Evolutionary conservation across 345 rosid species (phyloP), one percentile per base, ranked within the genome.

Genomic region (Acer yangbiense): DNA sequence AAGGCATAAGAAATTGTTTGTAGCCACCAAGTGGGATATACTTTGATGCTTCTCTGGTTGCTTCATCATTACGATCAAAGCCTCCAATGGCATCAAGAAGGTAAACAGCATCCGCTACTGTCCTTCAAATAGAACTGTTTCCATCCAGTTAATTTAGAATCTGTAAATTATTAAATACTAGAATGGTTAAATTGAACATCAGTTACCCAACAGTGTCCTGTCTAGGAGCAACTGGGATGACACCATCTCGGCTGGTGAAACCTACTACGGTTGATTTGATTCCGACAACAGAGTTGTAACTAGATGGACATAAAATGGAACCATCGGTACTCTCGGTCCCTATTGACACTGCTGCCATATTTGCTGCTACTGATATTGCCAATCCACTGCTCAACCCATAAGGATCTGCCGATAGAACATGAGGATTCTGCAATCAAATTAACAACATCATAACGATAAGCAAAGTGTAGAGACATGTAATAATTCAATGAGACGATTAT

Each of bases 1-100:
- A 1, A 16, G 61, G 76, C 39, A 72, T 85, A 7, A 85, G 83
- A 74, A 88, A 90, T 64, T 86, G 87, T 71, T 80, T 85, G 73
- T 88, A 92, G 62, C 94, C 91, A 6, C 88, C 96, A 10, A n/a
- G 9, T 1, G 94, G 94, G 55, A 86, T 92, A 81, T 79, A 82
- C 50, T 81, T 50, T 0, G 90, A 80, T 0, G 96, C 91, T 2
- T 60, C 23, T 61, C 46, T 76, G 0, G 92, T 89, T 52, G 88
- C 97, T 65, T 79, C 29, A 25, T 91, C 93, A 6, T 75, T 78
- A 4, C 65, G 41, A 86, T 91, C 92, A 48, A 82, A 82, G 39
- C 90, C 91, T 23, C 13, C 89, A 25, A 88, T 85, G 64, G 80
- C 86, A 17, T 85, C 83, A 11, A 88, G 87, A 4, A 90, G 87